phyloP scores from a whole-genome alignment of 1,284 basidiomycete genomes.

The Boletus sp. region DNA sequence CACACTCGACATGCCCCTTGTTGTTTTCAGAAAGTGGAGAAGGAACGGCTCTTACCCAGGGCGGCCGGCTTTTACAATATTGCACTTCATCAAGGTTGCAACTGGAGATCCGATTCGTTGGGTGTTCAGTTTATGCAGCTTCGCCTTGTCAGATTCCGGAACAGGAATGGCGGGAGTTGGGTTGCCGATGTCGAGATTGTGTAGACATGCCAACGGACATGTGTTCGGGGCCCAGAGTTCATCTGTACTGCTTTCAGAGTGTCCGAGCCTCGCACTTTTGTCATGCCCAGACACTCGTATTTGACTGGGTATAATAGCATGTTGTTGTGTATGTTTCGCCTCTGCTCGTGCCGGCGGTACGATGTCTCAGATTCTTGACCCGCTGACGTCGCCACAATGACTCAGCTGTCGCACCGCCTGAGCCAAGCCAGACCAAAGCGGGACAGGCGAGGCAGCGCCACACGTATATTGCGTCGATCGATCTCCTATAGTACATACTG shows the following conservation, averaged over 20 bases:
- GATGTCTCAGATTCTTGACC: neutral
- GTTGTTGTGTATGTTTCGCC: too few relatives aligned
- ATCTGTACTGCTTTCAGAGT: too few relatives aligned
- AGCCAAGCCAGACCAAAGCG: too few relatives aligned
- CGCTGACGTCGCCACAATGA: constrained; percentile 2
- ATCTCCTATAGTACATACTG: too few relatives aligned
- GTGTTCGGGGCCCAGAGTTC: too few relatives aligned
- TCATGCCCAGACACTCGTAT: too few relatives aligned
- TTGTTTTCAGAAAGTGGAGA: constrained; percentile 9
- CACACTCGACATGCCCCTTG: neutral
- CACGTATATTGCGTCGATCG: too few relatives aligned
- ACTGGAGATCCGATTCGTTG: neutral
- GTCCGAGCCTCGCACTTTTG: too few relatives aligned
- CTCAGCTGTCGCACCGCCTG: neutral
- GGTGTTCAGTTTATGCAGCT: constrained; percentile 19
- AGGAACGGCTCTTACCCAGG: neutral
- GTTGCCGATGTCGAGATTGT: constrained; percentile 19
- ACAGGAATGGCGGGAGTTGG: constrained; percentile 5
- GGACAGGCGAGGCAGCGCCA: too few relatives aligned
- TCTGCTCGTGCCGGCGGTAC: too few relatives aligned
- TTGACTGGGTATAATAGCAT: too few relatives aligned
- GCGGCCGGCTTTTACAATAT: constrained; percentile 7
- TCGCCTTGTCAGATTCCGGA: constrained; percentile 7
- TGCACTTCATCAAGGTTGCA: constrained; percentile 12
- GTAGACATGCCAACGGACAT: too few relatives aligned